A percentile compares a stretch with the other conserved stretches of the same genome.
Evolutionary conservation across 1,139 yeast species (phyloP).

Genomic region (Yarrowia galli): DNA sequence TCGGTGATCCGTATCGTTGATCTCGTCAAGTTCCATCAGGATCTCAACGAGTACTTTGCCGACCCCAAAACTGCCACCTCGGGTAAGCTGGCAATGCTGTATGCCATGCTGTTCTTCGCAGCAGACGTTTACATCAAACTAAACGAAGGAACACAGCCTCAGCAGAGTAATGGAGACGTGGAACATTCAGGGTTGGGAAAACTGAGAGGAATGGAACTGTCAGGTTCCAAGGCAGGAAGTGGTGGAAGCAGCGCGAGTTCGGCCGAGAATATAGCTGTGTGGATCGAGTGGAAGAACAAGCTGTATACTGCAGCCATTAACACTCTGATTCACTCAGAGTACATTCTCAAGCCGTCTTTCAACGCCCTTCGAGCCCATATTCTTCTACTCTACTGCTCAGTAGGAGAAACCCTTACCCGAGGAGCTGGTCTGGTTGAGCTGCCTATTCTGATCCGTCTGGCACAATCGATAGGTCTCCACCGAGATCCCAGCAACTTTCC

Average conservation of each 20-base stretch:
- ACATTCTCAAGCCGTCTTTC: constrained; percentile 6
- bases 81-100: constrained; percentile 17
- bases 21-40: constrained; percentile 5
- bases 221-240: neutral
- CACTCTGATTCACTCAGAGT: constrained; percentile 4
- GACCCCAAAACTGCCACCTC: constrained; percentile 1
- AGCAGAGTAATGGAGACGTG: neutral
- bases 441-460: constrained; percentile 32
- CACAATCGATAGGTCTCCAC: constrained; percentile 35
- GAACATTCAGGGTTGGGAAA: constrained; percentile 12
- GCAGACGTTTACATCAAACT: constrained; percentile 26
- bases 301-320: constrained; percentile 17
- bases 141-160: neutral
- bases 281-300: constrained; percentile 24
- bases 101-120: constrained; percentile 29
- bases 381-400: constrained; percentile 8
- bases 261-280: neutral
- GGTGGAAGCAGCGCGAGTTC: neutral
- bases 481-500: constrained; percentile 33
- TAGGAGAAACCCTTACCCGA: constrained; percentile 31
- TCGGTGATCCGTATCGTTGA: constrained; percentile 33
- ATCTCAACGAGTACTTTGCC: constrained; percentile 2
- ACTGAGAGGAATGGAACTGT: constrained; percentile 8
- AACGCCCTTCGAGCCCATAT: constrained; percentile 22
- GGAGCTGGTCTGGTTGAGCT: constrained; percentile 18